phyloP scores from a whole-genome alignment of 1,139 yeast species.

The Kurtzmaniella natalensis region DNA sequence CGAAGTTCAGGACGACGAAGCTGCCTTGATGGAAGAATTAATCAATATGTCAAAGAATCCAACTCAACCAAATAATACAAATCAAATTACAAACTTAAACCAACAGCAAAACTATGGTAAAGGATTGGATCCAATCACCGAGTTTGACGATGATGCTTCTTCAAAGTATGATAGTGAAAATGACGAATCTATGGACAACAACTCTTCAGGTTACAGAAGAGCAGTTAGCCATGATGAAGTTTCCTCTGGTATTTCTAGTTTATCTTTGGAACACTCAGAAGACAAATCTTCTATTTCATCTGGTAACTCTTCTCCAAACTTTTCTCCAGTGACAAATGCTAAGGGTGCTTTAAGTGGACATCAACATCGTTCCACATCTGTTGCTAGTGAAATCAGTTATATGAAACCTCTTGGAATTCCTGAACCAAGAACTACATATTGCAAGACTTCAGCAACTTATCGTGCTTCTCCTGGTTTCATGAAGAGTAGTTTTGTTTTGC shows the following conservation, averaged over 20 bases:
- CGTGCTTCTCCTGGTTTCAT: constrained; percentile 37
- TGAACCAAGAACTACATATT: constrained; percentile 10
- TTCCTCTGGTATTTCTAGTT: constrained; percentile 34
- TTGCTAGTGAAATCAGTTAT: constrained; percentile 14
- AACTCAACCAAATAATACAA: neutral
- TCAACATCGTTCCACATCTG: constrained; percentile 9
- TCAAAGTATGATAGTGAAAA: constrained; percentile 34
- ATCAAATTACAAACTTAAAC: neutral
- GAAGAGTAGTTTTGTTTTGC: constrained; percentile 37
- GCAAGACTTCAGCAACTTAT: constrained; percentile 14
- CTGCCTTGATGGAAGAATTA: constrained; percentile 7
- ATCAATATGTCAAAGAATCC: constrained; percentile 2
- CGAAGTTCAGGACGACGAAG: constrained; percentile 5
- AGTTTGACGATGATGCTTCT: constrained; percentile 28
- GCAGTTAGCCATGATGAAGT: constrained; percentile 19
- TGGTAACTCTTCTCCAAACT: constrained; percentile 12
- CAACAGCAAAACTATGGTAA: constrained; percentile 9
- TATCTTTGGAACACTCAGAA: constrained; percentile 41
- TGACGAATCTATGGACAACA: constrained; percentile 14
- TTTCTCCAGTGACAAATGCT: constrained; percentile 5
- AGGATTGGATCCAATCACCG: constrained; percentile 41
- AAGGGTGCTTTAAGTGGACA: constrained; percentile 1
- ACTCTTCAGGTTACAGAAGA: constrained; percentile 16
- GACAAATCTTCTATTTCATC: constrained; percentile 25
- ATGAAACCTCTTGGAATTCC: constrained; percentile 12